A percentile compares a stretch with the other conserved stretches of the same genome.
These are phyloP conservation scores for Solidago caesia DNA, from an alignment of 129 eudicot genomes.

Conservation along the genomic window DNA sequence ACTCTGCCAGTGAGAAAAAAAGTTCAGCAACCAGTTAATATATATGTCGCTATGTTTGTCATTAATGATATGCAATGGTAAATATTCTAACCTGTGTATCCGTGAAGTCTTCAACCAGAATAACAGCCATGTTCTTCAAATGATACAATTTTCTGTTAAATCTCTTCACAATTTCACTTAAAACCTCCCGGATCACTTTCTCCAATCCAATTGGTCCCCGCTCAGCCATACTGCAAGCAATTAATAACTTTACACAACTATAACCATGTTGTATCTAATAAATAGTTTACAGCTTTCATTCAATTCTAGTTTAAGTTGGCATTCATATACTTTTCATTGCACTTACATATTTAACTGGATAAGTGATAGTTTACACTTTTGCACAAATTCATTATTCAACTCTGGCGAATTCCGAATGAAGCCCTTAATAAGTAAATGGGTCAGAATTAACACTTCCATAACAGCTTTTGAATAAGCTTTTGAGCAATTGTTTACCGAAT, in stretches of 20 bases:
- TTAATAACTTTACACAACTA: no score
- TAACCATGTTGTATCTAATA: no score
- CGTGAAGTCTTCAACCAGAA: slow-evolving; percentile 89
- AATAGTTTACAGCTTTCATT: no score
- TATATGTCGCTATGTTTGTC: slow-evolving; percentile 5
- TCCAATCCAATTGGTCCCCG: slow-evolving; percentile 86
- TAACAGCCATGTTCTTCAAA: slow-evolving; percentile 90
- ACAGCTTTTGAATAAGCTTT: background rate
- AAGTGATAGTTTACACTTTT: no score
- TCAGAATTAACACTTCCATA: background rate
- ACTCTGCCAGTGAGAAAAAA: slow-evolving; percentile 42
- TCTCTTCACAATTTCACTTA: slow-evolving; percentile 68
- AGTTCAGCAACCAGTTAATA: background rate
- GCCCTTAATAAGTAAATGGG: background rate
- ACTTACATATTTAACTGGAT: no score
- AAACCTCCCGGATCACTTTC: slow-evolving; percentile 76
- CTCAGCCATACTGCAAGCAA: slow-evolving; percentile 74
- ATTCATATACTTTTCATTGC: no score
- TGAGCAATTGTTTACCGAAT: background rate
- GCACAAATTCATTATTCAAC: no score
- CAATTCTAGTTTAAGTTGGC: no score
- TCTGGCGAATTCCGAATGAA: background rate
- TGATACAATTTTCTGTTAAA: no score
- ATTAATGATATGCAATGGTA: slow-evolving; percentile 6
- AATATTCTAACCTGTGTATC: slow-evolving; percentile 69